A percentile compares a stretch with the other conserved stretches of the same genome.
phyloP scores from a whole-genome alignment of 2,329 filamentous ascomycete species.

The Thermothelomyces thermophilus region DNA sequence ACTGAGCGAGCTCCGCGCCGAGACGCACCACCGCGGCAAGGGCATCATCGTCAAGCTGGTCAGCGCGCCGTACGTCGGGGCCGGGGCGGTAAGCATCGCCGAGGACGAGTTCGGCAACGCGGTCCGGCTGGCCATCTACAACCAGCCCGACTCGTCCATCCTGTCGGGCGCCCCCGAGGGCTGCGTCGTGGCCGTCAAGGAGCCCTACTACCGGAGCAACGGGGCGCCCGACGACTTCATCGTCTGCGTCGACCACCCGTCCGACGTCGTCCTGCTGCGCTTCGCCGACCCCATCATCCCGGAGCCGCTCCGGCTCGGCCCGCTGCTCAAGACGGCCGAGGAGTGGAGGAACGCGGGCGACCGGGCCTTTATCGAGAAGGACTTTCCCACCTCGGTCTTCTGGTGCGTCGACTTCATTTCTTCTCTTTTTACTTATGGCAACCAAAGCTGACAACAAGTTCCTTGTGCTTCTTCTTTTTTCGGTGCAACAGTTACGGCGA shows the following conservation, averaged over 20 bases:
- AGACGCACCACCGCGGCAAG: constrained; percentile 32
- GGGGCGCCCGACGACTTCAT: constrained; percentile 27
- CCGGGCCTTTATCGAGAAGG: constrained; percentile 27
- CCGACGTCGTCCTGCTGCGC: constrained; percentile 29
- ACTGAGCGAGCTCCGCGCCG: constrained; percentile 28
- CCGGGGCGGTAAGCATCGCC: constrained; percentile 31
- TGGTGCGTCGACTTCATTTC: too few species aligned
- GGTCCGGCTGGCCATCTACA: constrained; percentile 35
- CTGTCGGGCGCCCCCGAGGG: constrained; percentile 30
- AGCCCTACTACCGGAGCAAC: constrained; percentile 33
- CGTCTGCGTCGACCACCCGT: constrained; percentile 33
- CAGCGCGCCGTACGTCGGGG: constrained; percentile 29
- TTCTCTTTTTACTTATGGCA: too few species aligned
- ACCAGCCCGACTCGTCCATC: constrained; percentile 31
- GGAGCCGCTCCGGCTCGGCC: constrained; percentile 21
- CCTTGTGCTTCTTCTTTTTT: too few species aligned
- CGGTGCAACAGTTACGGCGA: constrained; percentile 34
- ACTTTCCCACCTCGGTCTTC: constrained; percentile 30
- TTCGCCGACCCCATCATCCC: constrained; percentile 30
- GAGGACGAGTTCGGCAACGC: constrained; percentile 33
- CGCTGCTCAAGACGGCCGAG: constrained; percentile 19
- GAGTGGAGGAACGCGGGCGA: constrained; percentile 25
- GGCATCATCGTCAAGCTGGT: constrained; percentile 29
- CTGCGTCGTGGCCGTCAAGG: constrained; percentile 31
- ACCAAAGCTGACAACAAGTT: too few species aligned